Evolutionary conservation across 805 yeast genomes (phyloP), one percentile per base, ranked within the genome.

Genomic region (Sugiyamaella smithiae): DNA sequence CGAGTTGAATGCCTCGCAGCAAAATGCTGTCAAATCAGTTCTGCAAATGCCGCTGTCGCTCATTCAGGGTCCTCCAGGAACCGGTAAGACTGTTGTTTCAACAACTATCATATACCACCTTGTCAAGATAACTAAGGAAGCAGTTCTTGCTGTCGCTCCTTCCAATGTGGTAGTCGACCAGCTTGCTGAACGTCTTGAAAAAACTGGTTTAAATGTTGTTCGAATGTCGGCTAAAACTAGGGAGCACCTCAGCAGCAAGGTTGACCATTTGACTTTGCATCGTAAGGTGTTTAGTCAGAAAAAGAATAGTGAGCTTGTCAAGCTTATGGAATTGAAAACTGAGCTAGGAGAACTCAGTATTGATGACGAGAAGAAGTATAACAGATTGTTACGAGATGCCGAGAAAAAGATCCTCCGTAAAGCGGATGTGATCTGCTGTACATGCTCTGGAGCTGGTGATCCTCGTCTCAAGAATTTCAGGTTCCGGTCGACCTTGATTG

Each of bases 11-110:
- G 73, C 71, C 5, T 87, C 96, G 1, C 97, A 90, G 65, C 76
- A 77, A 2, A 78, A 77, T 58, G 97, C 97, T 0, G 88, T 90
- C 22, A 72, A 75, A 45, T 67, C 75, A 8, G 95, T 84, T 0
- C 65, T 88, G 50, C 77, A 76, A 58, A 73, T 80, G 55, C 96
- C 95, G 1, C 70, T 89, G 38, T 78, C 93, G 4, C 73, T 88
- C 56, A 88, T 88, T 53, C 97, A 90, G 65, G 97, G 97, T 14
- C 97, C 97, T 7, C 97, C 97, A 2, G 96, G 96, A 55, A 90
- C 97, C 0, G 97, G 97, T 64, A 90, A 90, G 63, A 90, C 97
- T 0, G 95, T 88, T 12, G 89, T 96, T 0, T 88, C 96, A 0
- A 91, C 96, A 1, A 83, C 95, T 0, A 86, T 90, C 50, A 78